Evolutionary conservation across 2,329 filamentous ascomycete species (phyloP).

Genomic region (Scedosporium boydii): DNA sequence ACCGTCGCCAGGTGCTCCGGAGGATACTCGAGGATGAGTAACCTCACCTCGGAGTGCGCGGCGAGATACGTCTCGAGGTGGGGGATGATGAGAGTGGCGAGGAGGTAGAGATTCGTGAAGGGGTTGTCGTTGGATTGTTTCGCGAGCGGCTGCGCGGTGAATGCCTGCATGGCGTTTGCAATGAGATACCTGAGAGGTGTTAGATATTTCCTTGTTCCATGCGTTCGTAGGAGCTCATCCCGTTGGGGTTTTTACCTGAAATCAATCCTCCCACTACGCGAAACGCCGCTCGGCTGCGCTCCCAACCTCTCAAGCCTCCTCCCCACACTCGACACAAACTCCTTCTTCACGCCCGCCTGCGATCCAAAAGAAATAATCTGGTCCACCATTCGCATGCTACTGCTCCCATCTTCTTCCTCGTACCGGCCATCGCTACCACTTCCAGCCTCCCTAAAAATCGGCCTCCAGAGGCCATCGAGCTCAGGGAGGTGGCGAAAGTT

Average conservation of each 20-base stretch:
- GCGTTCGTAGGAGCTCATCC: not conserved
- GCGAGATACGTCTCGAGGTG: conserved; percentile 52
- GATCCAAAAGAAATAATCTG: conserved; percentile 52
- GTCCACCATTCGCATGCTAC: conserved; percentile 31
- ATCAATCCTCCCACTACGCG: conserved; percentile 47
- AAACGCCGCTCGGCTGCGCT: conserved; percentile 35
- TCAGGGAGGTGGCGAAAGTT: conserved; percentile 38
- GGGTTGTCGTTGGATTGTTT: conserved; percentile 44
- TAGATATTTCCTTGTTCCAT: too few species aligned
- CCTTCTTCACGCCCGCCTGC: conserved; percentile 42
- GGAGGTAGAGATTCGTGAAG: conserved; percentile 40
- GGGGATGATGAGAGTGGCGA: conserved; percentile 49
- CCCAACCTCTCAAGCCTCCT: conserved; percentile 47
- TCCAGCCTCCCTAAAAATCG: conserved; percentile 34
- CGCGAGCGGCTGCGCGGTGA: conserved; percentile 38
- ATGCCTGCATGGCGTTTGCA: conserved; percentile 49
- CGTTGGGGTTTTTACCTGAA: conserved; percentile 35
- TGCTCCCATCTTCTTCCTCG: conserved; percentile 5
- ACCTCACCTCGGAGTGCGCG: conserved; percentile 39
- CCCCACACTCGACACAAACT: conserved; percentile 37
- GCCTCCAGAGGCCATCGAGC: conserved; percentile 41
- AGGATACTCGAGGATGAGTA: conserved; percentile 51
- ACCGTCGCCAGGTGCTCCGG: conserved; percentile 46
- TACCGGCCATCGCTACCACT: conserved; percentile 20
- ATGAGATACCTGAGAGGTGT: conserved; percentile 41